Evolutionary conservation across 1,284 basidiomycete genomes (phyloP), one percentile per base, ranked within the genome.

Genomic region (Calocybe gambosa): DNA sequence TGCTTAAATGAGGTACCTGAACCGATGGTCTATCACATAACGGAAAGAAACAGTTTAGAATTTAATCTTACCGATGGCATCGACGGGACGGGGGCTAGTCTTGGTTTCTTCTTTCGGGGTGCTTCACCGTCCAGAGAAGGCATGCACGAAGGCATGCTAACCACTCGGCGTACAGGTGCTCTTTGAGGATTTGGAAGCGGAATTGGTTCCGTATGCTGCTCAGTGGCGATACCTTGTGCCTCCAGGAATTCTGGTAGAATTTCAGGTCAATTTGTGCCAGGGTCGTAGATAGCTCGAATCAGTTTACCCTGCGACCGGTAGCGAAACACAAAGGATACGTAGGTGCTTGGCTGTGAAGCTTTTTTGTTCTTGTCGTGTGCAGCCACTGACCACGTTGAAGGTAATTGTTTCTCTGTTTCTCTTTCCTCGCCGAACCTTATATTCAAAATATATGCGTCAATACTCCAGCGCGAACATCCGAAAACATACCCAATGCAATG

Each of bases 291-390:
- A 28, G 2, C 19, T 15, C 19, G 16, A 13, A 40, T 41, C 10
- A 29, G 55, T 64, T 36, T 52, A 78, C 80, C 76, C 45, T 55
- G 60, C 28, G 73, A 67, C 26, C 78, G 66, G 58, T 84, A 85
- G 36, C 77, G 63, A 49, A 76, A 85, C 2, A 75, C 65, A 54
- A 85, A 85, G 4, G 77, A 74, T 18, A 83, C 77, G 43, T 73
- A 74, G 13, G 76, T 72, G 13, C 63, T 60, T n/a, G 68, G 68
- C 39, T 52, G 59, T 31, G 55, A 64, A 21, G 57, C 50, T 42
- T 56, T 57, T 12, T 60, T 53, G 2, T 43, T 44, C 33, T 62
- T 61, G 34, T 73, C 70, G 48, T 74, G 67, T 0, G 75, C 67
- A 47, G 66, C 63, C 2, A 78, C 68, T 5, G 60, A 57, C 77